Evolutionary conservation across 192 early-diverging fungal genomes (phyloP).

Genomic region (Mortierella antarctica): DNA sequence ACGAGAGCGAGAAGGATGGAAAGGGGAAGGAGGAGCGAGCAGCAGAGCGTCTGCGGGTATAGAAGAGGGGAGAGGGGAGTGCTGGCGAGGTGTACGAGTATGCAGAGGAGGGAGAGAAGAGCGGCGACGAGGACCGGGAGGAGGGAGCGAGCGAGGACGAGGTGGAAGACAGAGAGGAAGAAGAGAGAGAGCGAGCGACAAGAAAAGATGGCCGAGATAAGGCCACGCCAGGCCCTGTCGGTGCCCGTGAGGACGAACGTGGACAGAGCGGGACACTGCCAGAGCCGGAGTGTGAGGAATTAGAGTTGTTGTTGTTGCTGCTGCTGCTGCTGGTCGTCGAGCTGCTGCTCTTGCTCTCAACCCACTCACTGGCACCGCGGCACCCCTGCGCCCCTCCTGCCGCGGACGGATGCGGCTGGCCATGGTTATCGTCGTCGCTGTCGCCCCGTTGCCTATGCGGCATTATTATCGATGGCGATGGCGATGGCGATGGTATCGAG

Average conservation of each 20-base stretch:
- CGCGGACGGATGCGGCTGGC: too few species aligned
- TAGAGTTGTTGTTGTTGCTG: not conserved
- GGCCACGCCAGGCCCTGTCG: not conserved
- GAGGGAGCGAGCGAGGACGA: not conserved
- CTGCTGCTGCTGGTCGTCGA: too few species aligned
- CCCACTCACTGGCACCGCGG: not conserved
- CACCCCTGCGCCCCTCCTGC: too few species aligned
- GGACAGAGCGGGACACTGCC: not conserved
- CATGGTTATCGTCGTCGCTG: too few species aligned
- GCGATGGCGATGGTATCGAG: too few species aligned
- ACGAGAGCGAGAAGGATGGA: slow-evolving; percentile 13
- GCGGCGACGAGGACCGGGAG: not conserved
- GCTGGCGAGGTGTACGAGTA: slow-evolving; percentile 7
- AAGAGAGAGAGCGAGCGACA: not conserved
- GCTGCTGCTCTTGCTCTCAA: not conserved
- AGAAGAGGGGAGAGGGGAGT: not conserved
- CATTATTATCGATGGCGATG: too few species aligned
- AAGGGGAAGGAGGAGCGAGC: slow-evolving; percentile 7
- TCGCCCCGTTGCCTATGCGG: too few species aligned
- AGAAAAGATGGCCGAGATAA: not conserved
- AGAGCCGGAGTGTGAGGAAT: not conserved
- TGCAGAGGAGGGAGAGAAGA: slow-evolving; percentile 1
- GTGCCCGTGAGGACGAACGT: not conserved
- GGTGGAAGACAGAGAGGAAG: not conserved
- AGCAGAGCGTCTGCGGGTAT: not conserved